Conservation (phyloP, 495 filamentous ascomycete species). For the Lophiotrema nucula region DNA sequence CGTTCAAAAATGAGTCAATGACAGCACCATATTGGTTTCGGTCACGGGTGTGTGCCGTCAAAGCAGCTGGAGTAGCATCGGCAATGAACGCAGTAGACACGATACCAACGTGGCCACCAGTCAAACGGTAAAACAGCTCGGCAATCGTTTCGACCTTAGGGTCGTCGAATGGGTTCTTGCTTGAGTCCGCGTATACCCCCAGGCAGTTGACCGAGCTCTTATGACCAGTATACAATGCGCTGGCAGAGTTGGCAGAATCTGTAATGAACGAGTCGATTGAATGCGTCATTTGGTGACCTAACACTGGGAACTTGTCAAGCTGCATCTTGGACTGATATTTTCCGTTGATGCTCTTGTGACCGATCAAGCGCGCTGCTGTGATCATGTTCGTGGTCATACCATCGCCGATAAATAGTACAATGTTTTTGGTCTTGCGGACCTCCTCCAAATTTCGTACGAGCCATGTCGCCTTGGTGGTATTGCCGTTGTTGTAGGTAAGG, state of each 20-base stretch:
- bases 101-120: slow-evolving; percentile 54
- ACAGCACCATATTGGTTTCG: slow-evolving; percentile 63
- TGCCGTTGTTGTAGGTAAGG: slow-evolving; percentile 63
- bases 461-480: slow-evolving; percentile 66
- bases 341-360: slow-evolving; percentile 71
- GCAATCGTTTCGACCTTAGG: slow-evolving; percentile 77
- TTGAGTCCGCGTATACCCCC: slow-evolving; percentile 70
- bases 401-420: slow-evolving; percentile 74
- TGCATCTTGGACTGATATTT: slow-evolving; percentile 65
- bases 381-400: slow-evolving; percentile 82
- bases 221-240: slow-evolving; percentile 70
- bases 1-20: slow-evolving; percentile 50
- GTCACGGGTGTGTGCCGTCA: slow-evolving; percentile 64
- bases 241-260: slow-evolving; percentile 73
- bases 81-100: slow-evolving; percentile 69
- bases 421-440: slow-evolving; percentile 70
- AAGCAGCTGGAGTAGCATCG: slow-evolving; percentile 69
- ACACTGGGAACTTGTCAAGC: slow-evolving; percentile 69
- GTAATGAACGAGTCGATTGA: slow-evolving; percentile 75
- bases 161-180: slow-evolving; percentile 63
- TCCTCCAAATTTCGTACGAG: slow-evolving; percentile 62
- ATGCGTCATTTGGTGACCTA: slow-evolving; percentile 54
- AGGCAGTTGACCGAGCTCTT: slow-evolving; percentile 73
- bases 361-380: slow-evolving; percentile 64
- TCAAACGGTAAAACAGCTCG: slow-evolving; percentile 65